Evolutionary conservation across 163 green algal species (phyloP).

Genomic region (Chlamydomonas reinhardtii): DNA sequence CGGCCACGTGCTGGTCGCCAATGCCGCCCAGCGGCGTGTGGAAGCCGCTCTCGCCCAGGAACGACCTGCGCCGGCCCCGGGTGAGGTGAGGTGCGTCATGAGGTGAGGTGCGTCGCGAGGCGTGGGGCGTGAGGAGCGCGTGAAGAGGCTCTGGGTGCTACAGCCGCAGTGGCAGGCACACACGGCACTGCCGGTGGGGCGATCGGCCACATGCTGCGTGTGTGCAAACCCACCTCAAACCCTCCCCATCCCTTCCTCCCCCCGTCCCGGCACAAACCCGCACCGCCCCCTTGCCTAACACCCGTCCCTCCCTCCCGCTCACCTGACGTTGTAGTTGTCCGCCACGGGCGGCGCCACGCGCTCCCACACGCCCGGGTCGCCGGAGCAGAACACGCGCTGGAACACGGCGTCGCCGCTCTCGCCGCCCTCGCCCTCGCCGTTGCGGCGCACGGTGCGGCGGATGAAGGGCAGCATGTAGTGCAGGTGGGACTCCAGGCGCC

Average conservation of each 20-base stretch:
- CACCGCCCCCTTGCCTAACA: too few relatives aligned
- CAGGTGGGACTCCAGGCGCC: background rate
- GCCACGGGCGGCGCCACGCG: background rate
- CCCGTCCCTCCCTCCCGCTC: too few relatives aligned
- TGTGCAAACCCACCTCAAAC: too few relatives aligned
- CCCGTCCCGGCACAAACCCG: too few relatives aligned
- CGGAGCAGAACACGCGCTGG: background rate
- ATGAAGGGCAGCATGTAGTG: conserved; percentile 24
- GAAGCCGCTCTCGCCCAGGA: conserved; percentile 2
- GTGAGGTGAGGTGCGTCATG: too few relatives aligned
- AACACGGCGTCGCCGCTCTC: background rate
- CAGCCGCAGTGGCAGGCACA: too few relatives aligned
- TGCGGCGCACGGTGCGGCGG: background rate
- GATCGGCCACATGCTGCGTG: too few relatives aligned
- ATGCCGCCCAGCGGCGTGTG: background rate
- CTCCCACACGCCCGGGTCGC: background rate
- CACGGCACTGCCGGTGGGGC: too few relatives aligned
- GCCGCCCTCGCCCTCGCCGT: background rate
- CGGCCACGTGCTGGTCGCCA: background rate
- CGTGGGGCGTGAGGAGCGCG: too few relatives aligned
- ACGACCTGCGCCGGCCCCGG: background rate
- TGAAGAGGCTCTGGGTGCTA: too few relatives aligned
- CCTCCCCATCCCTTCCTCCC: too few relatives aligned
- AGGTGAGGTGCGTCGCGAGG: too few relatives aligned
- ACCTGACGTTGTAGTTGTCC: conserved; percentile 8